Evolutionary conservation across 176 grass and related monocot species (phyloP).

Genomic region (Chloris gayana): DNA sequence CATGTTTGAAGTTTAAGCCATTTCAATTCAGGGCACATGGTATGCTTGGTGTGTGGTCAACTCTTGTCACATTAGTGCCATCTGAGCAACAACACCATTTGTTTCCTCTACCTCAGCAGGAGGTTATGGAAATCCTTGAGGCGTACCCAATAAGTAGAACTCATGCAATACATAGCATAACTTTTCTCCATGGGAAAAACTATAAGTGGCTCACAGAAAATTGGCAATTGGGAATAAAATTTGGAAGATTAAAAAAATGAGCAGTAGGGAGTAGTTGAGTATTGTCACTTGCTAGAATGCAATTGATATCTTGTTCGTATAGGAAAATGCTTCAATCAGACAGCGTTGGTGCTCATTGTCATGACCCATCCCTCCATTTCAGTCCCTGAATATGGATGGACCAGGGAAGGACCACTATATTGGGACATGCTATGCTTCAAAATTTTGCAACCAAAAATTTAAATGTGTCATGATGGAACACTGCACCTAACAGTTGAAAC

Average conservation of each 20-base stretch:
- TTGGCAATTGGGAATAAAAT: not conserved
- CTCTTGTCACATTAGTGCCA: conserved; percentile 22
- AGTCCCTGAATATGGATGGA: conserved; percentile 24
- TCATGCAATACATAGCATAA: conserved; percentile 12
- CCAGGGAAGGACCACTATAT: not conserved
- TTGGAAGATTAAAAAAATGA: not conserved
- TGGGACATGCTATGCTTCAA: conserved; percentile 3
- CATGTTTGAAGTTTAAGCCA: conserved; percentile 12
- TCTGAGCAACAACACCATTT: conserved; percentile 17
- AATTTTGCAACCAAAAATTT: conserved; percentile 3
- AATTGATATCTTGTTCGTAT: conserved; percentile 26
- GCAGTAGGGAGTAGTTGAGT: not conserved
- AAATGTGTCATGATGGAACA: not conserved
- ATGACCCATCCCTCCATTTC: conserved; percentile 26
- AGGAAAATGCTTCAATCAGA: conserved; percentile 16
- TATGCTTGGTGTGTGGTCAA: conserved; percentile 29
- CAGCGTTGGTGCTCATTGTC: conserved; percentile 29
- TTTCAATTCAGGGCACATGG: conserved; percentile 44
- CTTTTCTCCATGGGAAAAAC: not conserved
- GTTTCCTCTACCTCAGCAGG: not conserved
- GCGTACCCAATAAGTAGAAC: not conserved
- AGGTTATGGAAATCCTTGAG: not conserved
- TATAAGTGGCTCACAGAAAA: not conserved
- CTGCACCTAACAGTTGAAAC: conserved; percentile 5
- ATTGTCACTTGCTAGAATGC: not conserved